Percentiles rank a stretch among this genome's conserved stretches.
Conservation (phyloP, 495 filamentous ascomycete genomes). For the Lindgomyces ingoldianus region DNA sequence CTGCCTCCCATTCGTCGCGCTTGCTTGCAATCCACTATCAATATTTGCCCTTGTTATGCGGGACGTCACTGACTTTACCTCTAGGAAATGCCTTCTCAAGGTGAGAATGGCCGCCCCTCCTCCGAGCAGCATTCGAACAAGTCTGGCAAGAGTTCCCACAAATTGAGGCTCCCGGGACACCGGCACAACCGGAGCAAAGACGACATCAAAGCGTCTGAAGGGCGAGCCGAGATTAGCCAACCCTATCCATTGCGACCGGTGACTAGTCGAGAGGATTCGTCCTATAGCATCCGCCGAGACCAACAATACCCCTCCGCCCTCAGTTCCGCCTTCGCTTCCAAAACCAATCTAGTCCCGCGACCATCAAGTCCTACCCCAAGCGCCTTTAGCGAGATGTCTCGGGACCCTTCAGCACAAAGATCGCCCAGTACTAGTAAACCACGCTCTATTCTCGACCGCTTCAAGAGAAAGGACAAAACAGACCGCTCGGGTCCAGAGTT, state of each 20-base stretch:
- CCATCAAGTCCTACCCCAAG: slow-evolving; percentile 78
- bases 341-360: slow-evolving; percentile 54
- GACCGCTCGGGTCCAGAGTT: slow-evolving; percentile 50
- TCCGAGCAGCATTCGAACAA: slow-evolving; percentile 35
- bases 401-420: slow-evolving; percentile 45
- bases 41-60: neutral
- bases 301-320: slow-evolving; percentile 40
- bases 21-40: neutral
- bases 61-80: slow-evolving; percentile 4
- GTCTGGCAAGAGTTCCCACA: slow-evolving; percentile 43
- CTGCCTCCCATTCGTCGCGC: neutral
- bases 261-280: slow-evolving; percentile 70
- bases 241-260: slow-evolving; percentile 53
- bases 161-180: slow-evolving; percentile 72
- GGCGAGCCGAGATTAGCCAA: slow-evolving; percentile 33
- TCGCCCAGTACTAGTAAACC: slow-evolving; percentile 59
- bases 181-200: slow-evolving; percentile 70
- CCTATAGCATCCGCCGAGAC: slow-evolving; percentile 54
- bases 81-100: slow-evolving; percentile 33
- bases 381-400: slow-evolving; percentile 53
- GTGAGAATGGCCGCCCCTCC: slow-evolving; percentile 26
- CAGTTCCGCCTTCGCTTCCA: slow-evolving; percentile 51
- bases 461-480: slow-evolving; percentile 58
- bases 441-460: slow-evolving; percentile 64
- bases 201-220: slow-evolving; percentile 54